Base-by-base conservation (phyloP, 495 filamentous ascomycete species). In the Tuber brumale region DNA sequence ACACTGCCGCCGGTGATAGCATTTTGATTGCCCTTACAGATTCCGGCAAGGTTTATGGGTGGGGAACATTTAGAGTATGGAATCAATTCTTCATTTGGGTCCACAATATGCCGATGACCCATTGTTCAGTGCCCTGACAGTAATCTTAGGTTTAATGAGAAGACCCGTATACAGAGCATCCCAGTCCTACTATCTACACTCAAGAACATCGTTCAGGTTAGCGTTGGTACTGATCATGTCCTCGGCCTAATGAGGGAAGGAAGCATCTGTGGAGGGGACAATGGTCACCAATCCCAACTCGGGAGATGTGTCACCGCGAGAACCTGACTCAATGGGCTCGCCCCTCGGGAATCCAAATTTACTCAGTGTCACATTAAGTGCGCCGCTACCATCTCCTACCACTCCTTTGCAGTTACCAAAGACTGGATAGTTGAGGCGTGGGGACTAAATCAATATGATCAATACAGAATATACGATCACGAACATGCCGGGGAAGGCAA, bases 271-370 rank as follows among this genome's bases (percentile, higher is more conserved):
- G 88, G 88, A 88, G 71, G 94, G 92, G 92, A 92, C 72, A 87
- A 87, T 75, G 91, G 91, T 72, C 89, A 93, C 76, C 90, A 93
- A 79, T 86, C 87, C 82, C 92, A 94, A 83, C 90, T 94, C 23
- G 92, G 90, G 18, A 90, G 91, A 70, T 87, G 88, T 66, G 84
- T 92, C 31, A 86, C 90, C 10, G 88, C 90, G 83, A 88, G 90
- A 72, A 42, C 41, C 57, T 84, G 87, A 9, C 80, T 83, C 72
- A 87, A 88, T 37, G 90, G 89, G 6, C 87, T 95, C n/a, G 85
- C 87, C 70, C 93, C 93, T 21, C 88, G 88, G 27, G 88, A 90
- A 78, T 88, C 95, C 77, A 90, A 90, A 31, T 85, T 92, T 27
- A 88, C 90, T 46, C 85, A 86, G 72, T 87, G 88, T 82, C 87